phyloP scores from a whole-genome alignment of 768 basidiomycete genomes.

The Boletus rubroflammeus region DNA sequence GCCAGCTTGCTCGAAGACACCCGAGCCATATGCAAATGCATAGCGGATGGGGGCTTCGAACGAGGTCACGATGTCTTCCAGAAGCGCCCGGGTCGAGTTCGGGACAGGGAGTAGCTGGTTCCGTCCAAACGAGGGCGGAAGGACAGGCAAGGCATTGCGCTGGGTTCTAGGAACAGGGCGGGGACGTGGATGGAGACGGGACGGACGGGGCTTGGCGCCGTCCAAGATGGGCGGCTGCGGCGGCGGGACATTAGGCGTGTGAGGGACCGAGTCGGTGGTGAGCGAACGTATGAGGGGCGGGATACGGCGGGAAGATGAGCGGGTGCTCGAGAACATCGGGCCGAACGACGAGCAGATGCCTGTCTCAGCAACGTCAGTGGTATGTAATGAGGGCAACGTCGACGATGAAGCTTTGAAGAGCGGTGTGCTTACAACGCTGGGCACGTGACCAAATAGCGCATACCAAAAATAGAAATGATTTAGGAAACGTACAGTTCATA shows the following conservation, averaged over 20 bases:
- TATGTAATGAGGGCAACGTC: background rate
- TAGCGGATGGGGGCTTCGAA: constrained; percentile 93
- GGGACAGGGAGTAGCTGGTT: constrained; percentile 82
- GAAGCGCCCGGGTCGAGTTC: constrained; percentile 71
- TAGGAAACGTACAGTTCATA: background rate
- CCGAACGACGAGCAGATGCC: constrained; percentile 10
- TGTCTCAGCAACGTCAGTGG: constrained; percentile 7
- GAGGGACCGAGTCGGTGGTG: constrained; percentile 27
- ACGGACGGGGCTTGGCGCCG: constrained; percentile 27
- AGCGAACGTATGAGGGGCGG: constrained; percentile 20
- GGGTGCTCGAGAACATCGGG: constrained; percentile 26
- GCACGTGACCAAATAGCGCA: constrained; percentile 11
- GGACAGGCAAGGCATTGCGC: constrained; percentile 42
- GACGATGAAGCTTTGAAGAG: too few species aligned
- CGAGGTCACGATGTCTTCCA: constrained; percentile 73
- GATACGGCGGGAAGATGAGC: constrained; percentile 10
- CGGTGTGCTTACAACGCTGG: background rate
- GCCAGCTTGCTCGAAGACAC: constrained; percentile 91
- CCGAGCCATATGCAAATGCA: constrained; percentile 96
- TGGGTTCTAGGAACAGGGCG: constrained; percentile 30
- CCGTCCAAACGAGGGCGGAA: constrained; percentile 71
- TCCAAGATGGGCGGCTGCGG: constrained; percentile 31
- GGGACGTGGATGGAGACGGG: constrained; percentile 43
- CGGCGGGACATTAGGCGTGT: constrained; percentile 27
- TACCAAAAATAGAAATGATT: background rate